These are phyloP conservation scores for Trichoderma orchidacearum DNA, from an alignment of 495 filamentous ascomycete species.

Conservation along the genomic window DNA sequence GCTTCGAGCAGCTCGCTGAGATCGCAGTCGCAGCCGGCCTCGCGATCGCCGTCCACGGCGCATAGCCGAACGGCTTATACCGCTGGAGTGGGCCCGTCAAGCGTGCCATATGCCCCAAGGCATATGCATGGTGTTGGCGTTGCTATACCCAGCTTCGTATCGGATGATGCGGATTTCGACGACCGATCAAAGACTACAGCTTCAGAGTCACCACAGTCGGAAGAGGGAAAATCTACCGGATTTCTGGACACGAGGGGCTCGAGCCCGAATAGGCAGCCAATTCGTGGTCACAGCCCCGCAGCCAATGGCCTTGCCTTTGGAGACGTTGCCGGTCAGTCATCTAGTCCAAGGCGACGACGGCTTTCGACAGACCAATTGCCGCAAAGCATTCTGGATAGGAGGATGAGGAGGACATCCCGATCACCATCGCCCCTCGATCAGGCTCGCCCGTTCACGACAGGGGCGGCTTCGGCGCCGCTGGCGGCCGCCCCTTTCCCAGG, in stretches of 20 bases:
- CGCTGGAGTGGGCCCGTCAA: neutral
- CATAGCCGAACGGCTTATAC: constrained; percentile 9
- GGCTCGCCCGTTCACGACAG: constrained; percentile 26
- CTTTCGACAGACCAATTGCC: constrained; percentile 36
- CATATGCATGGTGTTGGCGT: constrained; percentile 23
- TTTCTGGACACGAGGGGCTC: constrained; percentile 5
- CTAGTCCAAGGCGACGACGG: constrained; percentile 18
- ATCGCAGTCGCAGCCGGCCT: constrained; percentile 44
- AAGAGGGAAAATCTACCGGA: constrained; percentile 18
- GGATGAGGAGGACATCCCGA: constrained; percentile 34
- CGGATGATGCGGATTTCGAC: constrained; percentile 24
- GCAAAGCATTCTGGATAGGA: constrained; percentile 33
- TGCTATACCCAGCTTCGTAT: constrained; percentile 31
- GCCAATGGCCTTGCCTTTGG: constrained; percentile 27
- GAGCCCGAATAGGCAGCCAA: constrained; percentile 17
- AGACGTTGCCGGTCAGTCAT: constrained; percentile 17
- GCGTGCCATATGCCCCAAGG: neutral
- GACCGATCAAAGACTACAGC: constrained; percentile 14
- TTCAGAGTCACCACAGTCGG: constrained; percentile 19
- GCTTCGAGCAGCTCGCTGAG: constrained; percentile 30
- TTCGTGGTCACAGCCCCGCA: constrained; percentile 3
- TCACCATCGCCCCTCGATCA: constrained; percentile 41
- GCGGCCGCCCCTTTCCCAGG: constrained; percentile 14
- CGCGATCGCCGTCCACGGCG: constrained; percentile 20
- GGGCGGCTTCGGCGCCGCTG: constrained; percentile 24